phyloP scores from a whole-genome alignment of 192 early-diverging fungal genomes.

The Diversispora epigaea region DNA sequence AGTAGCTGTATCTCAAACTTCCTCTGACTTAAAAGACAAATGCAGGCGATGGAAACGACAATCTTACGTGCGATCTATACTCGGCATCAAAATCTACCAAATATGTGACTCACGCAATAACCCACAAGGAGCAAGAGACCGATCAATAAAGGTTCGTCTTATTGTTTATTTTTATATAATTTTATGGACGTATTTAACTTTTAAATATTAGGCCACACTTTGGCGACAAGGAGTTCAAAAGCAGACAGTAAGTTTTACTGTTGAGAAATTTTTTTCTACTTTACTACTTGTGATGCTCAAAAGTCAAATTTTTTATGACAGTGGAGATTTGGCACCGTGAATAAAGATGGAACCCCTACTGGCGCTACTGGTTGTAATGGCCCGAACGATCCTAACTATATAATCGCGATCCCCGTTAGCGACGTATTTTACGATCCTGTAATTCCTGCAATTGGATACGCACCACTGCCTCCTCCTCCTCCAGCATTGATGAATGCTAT shows the following conservation, averaged over 20 bases:
- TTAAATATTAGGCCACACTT: slow-evolving; percentile 29
- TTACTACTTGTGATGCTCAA: slow-evolving; percentile 6
- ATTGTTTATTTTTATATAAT: slow-evolving; percentile 23
- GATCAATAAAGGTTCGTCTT: slow-evolving; percentile 21
- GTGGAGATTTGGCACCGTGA: slow-evolving; percentile 23
- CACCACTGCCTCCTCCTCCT: slow-evolving; percentile 13
- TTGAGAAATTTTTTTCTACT: background rate
- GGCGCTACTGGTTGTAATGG: slow-evolving; percentile 20
- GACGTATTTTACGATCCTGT: slow-evolving; percentile 27
- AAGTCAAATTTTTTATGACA: no score
- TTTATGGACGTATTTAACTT: slow-evolving; percentile 6
- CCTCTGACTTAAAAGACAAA: slow-evolving; percentile 19
- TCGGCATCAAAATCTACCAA: slow-evolving; percentile 22
- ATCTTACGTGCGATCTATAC: slow-evolving; percentile 15
- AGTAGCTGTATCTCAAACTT: slow-evolving; percentile 8
- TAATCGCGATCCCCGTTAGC: slow-evolving; percentile 28
- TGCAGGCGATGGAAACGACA: slow-evolving; percentile 14
- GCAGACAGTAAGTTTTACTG: slow-evolving; percentile 6
- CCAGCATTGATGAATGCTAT: slow-evolving; percentile 13
- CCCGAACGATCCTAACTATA: slow-evolving; percentile 9
- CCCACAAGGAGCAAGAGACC: slow-evolving; percentile 22
- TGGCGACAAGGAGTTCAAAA: slow-evolving; percentile 19
- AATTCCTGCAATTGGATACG: slow-evolving; percentile 19
- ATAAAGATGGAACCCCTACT: slow-evolving; percentile 23
- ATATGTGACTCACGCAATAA: slow-evolving; percentile 2